These are phyloP conservation scores for Inga oerstediana DNA, from an alignment of 306 rosid species.

Conservation along the genomic window DNA sequence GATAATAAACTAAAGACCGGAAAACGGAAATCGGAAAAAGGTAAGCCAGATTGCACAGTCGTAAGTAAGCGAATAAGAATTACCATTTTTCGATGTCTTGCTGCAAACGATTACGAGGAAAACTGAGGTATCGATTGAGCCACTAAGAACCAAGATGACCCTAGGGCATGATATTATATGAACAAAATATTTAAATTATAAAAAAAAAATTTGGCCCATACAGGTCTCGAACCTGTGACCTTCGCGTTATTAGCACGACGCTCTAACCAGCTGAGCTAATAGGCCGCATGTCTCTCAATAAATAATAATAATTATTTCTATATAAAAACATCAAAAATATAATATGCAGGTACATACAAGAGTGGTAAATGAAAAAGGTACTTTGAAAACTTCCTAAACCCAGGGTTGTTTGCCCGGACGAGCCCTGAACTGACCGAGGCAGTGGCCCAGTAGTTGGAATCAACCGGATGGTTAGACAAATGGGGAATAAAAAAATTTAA, in stretches of 20 bases:
- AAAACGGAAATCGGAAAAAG: not conserved
- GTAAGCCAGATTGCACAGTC: not conserved
- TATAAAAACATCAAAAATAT: too few species aligned
- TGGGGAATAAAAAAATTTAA: too few species aligned
- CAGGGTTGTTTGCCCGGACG: too few species aligned
- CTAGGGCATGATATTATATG: not conserved
- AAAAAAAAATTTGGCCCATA: slow-evolving; percentile 32
- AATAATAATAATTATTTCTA: too few species aligned
- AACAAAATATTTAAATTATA: not conserved
- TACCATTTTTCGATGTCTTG: slow-evolving; percentile 14
- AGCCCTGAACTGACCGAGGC: too few species aligned
- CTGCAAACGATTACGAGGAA: too few species aligned
- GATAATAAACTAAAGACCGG: not conserved
- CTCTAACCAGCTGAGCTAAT: slow-evolving; percentile 71
- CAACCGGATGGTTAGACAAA: too few species aligned
- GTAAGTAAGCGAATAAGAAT: not conserved
- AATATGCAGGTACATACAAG: too few species aligned
- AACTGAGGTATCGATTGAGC: not conserved
- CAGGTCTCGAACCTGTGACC: slow-evolving; percentile 72
- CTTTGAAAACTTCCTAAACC: too few species aligned
- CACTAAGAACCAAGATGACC: not conserved
- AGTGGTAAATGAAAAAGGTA: too few species aligned
- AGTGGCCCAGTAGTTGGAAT: too few species aligned
- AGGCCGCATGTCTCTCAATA: not conserved
- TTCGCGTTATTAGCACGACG: slow-evolving; percentile 77